A percentile compares a stretch with the other conserved stretches of the same genome.
These are phyloP conservation scores for Cyclotella atomus DNA, from an alignment of 108 stramenopile species.

Conservation along the genomic window DNA sequence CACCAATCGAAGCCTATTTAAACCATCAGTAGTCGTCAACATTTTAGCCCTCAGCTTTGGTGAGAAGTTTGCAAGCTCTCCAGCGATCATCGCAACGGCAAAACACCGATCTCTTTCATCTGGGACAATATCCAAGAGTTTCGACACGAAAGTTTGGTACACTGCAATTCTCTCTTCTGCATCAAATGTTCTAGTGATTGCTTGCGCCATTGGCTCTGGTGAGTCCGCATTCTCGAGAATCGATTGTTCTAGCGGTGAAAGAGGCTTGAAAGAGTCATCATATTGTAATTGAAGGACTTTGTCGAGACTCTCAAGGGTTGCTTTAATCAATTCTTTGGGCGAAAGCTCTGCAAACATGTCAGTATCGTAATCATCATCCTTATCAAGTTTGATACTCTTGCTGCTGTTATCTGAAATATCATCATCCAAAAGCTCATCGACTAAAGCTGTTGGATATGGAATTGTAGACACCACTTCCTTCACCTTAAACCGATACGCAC, in stretches of 20 bases:
- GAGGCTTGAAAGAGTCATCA: slow-evolving; percentile 38
- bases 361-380: slow-evolving; percentile 61
- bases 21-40: slow-evolving; percentile 53
- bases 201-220: slow-evolving; percentile 40
- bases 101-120: slow-evolving; percentile 51
- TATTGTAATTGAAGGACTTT: slow-evolving; percentile 34
- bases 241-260: slow-evolving; percentile 73
- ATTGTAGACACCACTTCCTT: slow-evolving; percentile 69
- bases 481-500: slow-evolving; percentile 77
- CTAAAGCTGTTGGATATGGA: slow-evolving; percentile 79
- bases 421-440: slow-evolving; percentile 79
- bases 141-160: slow-evolving; percentile 58
- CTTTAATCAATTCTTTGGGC: slow-evolving; percentile 53
- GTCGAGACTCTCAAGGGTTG: slow-evolving; percentile 56
- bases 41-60: slow-evolving; percentile 58
- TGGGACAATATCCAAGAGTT: slow-evolving; percentile 69
- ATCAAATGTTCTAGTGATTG: slow-evolving; percentile 43
- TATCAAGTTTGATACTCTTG: slow-evolving; percentile 35
- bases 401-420: slow-evolving; percentile 22
- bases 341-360: slow-evolving; percentile 52
- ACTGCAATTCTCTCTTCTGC: slow-evolving; percentile 79
- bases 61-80: slow-evolving; percentile 69
- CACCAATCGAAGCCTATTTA: slow-evolving; percentile 66
- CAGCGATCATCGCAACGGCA: slow-evolving; percentile 77
- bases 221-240: slow-evolving; percentile 62